Evolutionary conservation across 306 rosid species (phyloP).

Genomic region (Dryas alaskensis): DNA sequence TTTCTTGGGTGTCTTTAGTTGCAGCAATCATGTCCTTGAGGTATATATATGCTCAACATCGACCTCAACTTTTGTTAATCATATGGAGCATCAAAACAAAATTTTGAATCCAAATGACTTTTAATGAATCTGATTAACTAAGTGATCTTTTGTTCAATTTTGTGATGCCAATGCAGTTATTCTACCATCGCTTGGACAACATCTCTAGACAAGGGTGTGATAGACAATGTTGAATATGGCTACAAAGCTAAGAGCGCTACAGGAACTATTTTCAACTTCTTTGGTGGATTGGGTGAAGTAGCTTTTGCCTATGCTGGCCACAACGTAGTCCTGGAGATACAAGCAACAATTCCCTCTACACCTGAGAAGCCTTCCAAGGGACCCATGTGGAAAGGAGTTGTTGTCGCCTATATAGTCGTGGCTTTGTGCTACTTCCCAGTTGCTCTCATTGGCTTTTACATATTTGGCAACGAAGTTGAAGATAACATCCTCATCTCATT

Average conservation of each 20-base stretch:
- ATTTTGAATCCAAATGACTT: too few species aligned
- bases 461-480: constrained; percentile 56
- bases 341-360: constrained; percentile 92
- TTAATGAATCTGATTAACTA: too few species aligned
- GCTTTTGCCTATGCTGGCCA: constrained; percentile 98
- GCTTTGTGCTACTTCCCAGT: constrained; percentile 96
- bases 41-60: constrained; percentile 9
- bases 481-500: constrained; percentile 65
- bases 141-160: neutral
- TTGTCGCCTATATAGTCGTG: constrained; percentile 77
- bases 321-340: constrained; percentile 90
- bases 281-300: constrained; percentile 66
- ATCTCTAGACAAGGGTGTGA: constrained; percentile 56
- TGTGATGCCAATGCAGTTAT: constrained; percentile 47
- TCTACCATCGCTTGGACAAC: constrained; percentile 90
- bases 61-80: too few species aligned
- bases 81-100: too few species aligned
- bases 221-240: constrained; percentile 51
- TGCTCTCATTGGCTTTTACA: constrained; percentile 69
- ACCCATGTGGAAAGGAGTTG: constrained; percentile 94
- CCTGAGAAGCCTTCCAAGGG: constrained; percentile 86
- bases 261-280: constrained; percentile 62
- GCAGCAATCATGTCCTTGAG: constrained; percentile 54
- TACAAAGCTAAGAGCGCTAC: constrained; percentile 40
- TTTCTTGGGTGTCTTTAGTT: constrained; percentile 48